Base-by-base conservation (phyloP, 164 flowering plant species). In the Nelumbo lutea region DNA sequence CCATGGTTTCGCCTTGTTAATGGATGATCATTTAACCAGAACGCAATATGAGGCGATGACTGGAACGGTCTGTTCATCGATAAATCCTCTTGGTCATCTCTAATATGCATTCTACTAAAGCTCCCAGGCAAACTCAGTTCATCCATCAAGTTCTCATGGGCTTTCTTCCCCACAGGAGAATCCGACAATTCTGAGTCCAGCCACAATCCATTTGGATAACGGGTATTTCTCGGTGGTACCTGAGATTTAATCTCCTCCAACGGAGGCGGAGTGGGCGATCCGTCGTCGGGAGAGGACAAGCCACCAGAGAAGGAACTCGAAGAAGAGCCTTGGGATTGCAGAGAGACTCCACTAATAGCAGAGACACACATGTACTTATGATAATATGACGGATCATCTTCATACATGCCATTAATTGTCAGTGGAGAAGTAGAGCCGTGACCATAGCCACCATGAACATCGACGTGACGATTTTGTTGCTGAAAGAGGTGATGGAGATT, bases 241-340 rank as follows among this genome's bases (percentile, higher is more conserved):
- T 58, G 75, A 48, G 42, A 45, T 43, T 75, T 62, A 42, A 45
- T 63, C 43, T 79, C 77, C 60, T 72, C 76, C 55, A 69, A 68
- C 9, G 68, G 65, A 43, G 74, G 62, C 6, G 69, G 66, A 59
- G 69, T 52, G 2, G 73, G 73, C 11, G 81, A 75, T 62, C 81
- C 81, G 15, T 64, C 72, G 41, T 69, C 83, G 53, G 80, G 72
- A 9, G 68, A 76, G 5, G 69, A 72, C 51, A 77, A 64, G 70
- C 82, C 81, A 68, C 75, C 72, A 38, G 81, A 80, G 64, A 70
- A 61, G 42, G 74, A 81, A 53, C 82, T 81, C 40, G 86, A 76
- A 9, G 84, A 68, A 69, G 85, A 83, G 55, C 69, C 76, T 48
- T 73, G 78, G 4, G 79, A 79, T 42, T 66, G 75, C 44, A 74